phyloP scores from a whole-genome alignment of 2,329 filamentous ascomycete species.

The Claviceps lovelessii region DNA sequence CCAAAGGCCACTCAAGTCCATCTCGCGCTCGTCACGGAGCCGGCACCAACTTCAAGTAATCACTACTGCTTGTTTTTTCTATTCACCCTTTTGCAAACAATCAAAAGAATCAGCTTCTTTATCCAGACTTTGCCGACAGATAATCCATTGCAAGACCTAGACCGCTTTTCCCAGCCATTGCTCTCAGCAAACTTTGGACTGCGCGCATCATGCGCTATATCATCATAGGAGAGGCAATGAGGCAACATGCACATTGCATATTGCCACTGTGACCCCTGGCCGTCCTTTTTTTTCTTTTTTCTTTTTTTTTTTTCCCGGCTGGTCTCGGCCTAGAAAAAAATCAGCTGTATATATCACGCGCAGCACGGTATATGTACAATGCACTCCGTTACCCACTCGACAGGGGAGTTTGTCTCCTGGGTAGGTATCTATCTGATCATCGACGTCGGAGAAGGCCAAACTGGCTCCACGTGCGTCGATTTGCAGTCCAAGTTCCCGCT shows the following conservation, averaged over 20 bases:
- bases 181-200: neutral
- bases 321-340: neutral
- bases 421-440: neutral
- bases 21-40: no score
- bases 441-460: neutral
- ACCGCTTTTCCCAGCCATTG: no score
- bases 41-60: no score
- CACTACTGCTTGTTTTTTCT: no score
- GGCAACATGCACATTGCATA: neutral
- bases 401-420: neutral
- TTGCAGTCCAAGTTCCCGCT: neutral
- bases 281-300: neutral
- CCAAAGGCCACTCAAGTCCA: no score
- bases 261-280: neutral
- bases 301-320: no score
- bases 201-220: neutral
- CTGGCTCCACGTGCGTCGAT: neutral
- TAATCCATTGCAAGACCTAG: no score
- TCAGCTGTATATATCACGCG: neutral
- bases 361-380: neutral
- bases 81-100: no score
- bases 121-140: no score
- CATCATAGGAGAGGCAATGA: neutral
- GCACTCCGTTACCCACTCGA: neutral
- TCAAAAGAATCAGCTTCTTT: no score